Base-by-base conservation (phyloP, 2,329 filamentous ascomycete genomes). In the Penicillium digitatum region DNA sequence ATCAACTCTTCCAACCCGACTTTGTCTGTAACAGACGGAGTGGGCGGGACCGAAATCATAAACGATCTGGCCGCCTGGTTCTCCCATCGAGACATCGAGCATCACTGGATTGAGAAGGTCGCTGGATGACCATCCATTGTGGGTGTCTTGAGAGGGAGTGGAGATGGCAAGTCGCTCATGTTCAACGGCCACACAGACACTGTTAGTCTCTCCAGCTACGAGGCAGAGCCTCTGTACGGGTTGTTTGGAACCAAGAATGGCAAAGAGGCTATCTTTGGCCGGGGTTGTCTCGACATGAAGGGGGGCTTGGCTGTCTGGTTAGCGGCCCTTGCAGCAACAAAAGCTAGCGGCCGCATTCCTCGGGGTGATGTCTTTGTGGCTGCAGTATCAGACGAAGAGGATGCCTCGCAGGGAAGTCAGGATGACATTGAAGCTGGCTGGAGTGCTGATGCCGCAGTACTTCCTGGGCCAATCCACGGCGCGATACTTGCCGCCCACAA, bases 141-240 rank as follows among this genome's bases (percentile, higher is more conserved):
- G 3, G 80, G 78, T 0, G 67, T 81, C 1, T 68, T 75, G 1
- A 73, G 75, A 3, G 81, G 81, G 2, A 70, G 66, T 0, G 79
- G 79, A 0, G 74, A 70, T 0, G 80, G 79, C 5, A 77, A 77
- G 54, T 77, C 68, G 1, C 62, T 82, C 5, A 81, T 82, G 75
- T 67, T 82, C 38, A 82, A 82, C 24, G 79, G 80, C 0, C 80
- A 82, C 55, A 73, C 78, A 1, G 80, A 83, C 50, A 82, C 80
- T 0, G 80, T 82, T 5, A 81, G 75, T 6, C 60, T 78, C 0
- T 61, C 69, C 5, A 78, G 78, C 2, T 81, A 82, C 53, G 75
- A 77, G 1, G 70, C 67, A 2, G 72, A 81, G 37, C 70, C 79
- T 0, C 62, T 82, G 1, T 75, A 74, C 10, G 80, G 79, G 1